Conservation (phyloP, 495 filamentous ascomycete genomes). For the Xylaria castorea region DNA sequence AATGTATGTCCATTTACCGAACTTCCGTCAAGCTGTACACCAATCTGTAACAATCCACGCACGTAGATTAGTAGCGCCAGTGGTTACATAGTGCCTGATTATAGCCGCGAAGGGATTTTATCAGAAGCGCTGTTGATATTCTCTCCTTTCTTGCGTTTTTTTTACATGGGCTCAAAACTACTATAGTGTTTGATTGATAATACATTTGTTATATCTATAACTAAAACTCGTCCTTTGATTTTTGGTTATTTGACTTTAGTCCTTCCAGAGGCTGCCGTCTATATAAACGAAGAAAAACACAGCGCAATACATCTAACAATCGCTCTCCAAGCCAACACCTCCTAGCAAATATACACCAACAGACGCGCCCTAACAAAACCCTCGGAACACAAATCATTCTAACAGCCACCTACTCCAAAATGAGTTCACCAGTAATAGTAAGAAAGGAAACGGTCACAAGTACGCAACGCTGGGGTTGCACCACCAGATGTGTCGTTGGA, state of each 20-base stretch:
- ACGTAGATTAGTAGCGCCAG: not conserved
- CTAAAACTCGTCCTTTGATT: not conserved
- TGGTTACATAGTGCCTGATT: no score
- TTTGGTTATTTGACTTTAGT: not conserved
- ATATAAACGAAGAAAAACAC: not conserved
- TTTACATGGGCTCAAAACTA: not conserved
- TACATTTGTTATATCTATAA: not conserved
- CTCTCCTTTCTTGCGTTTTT: not conserved
- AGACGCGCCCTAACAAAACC: not conserved
- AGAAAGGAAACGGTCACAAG: not conserved
- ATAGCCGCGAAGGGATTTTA: not conserved
- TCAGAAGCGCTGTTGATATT: not conserved
- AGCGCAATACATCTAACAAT: not conserved
- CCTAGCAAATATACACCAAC: not conserved
- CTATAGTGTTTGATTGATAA: not conserved
- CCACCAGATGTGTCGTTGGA: not conserved
- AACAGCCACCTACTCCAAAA: not conserved
- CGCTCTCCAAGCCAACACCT: not conserved
- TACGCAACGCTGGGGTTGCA: not conserved
- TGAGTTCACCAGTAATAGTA: not conserved
- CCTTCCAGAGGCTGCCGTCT: not conserved
- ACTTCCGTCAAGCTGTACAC: not conserved
- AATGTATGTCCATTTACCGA: not conserved
- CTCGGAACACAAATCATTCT: not conserved
- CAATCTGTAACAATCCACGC: not conserved